Evolutionary conservation across 768 basidiomycete species (phyloP).

Genomic region (Kwoniella dendrophila): DNA sequence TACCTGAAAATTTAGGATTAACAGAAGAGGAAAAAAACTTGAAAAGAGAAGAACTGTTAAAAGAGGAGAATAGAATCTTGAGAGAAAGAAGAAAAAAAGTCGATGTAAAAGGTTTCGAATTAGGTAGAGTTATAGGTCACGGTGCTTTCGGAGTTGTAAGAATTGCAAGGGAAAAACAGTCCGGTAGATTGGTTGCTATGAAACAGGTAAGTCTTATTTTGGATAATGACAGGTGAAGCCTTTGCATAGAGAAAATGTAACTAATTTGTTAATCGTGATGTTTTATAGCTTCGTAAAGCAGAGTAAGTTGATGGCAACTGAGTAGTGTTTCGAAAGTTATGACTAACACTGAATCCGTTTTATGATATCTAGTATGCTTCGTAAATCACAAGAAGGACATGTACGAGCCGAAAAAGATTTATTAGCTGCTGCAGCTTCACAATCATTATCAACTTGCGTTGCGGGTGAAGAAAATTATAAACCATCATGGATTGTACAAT

Average conservation of each 20-base stretch:
- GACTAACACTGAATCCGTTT: background rate
- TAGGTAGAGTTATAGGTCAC: constrained; percentile 92
- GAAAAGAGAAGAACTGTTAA: constrained; percentile 73
- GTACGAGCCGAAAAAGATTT: constrained; percentile 94
- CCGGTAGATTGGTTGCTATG: constrained; percentile 87
- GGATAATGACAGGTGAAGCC: background rate
- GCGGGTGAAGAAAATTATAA: constrained; percentile 58
- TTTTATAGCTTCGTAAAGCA: constrained; percentile 49
- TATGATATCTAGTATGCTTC: constrained; percentile 70
- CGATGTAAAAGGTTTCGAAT: constrained; percentile 78
- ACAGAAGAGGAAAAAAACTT: constrained; percentile 70
- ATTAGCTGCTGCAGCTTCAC: constrained; percentile 76
- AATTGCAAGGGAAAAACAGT: constrained; percentile 78
- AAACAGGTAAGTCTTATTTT: constrained; percentile 70
- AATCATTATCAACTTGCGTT: constrained; percentile 16
- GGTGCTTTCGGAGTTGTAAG: constrained; percentile 97
- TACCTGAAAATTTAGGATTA: constrained; percentile 59
- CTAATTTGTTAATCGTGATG: background rate
- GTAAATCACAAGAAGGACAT: constrained; percentile 96
- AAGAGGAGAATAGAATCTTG: constrained; percentile 88
- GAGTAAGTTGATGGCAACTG: constrained; percentile 39
- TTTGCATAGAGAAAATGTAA: background rate
- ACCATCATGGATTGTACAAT: constrained; percentile 90
- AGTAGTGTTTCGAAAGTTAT: background rate
- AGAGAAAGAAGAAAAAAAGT: constrained; percentile 81